Conservation (phyloP, 345 rosid genomes). For the Geranium rotundifolium region DNA sequence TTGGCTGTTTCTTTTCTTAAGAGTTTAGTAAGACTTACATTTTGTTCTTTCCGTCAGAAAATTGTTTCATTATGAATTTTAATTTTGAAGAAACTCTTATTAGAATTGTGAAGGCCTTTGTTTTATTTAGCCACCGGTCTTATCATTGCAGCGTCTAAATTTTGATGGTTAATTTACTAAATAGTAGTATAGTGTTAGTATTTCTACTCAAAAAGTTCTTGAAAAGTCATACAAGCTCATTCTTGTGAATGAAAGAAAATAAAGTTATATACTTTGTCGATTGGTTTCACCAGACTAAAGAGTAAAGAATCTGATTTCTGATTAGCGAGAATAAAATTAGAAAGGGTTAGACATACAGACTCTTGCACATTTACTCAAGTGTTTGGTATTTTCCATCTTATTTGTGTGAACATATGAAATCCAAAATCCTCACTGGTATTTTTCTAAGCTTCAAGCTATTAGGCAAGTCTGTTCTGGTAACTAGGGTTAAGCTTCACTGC, state of each 20-base stretch:
- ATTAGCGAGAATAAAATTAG: too few species aligned
- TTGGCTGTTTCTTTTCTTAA: neutral
- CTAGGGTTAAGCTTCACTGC: neutral
- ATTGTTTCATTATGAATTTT: neutral
- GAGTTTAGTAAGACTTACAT: neutral
- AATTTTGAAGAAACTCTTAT: neutral
- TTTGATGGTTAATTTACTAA: neutral
- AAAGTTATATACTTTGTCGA: neutral
- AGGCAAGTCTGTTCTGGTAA: neutral
- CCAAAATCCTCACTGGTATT: neutral
- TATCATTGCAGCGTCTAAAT: neutral
- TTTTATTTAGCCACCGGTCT: too few species aligned
- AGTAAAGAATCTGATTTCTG: too few species aligned
- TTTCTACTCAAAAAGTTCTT: neutral
- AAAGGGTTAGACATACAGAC: neutral
- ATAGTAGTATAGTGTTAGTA: neutral
- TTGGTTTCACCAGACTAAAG: neutral
- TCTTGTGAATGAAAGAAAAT: neutral
- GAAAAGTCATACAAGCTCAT: neutral
- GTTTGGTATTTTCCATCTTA: neutral
- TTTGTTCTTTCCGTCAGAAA: neutral
- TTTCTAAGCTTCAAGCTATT: neutral
- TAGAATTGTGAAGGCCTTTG: neutral
- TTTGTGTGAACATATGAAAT: neutral
- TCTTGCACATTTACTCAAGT: neutral